Conservation (phyloP, 2,329 filamentous ascomycete species). For the Cercospora zeina region DNA sequence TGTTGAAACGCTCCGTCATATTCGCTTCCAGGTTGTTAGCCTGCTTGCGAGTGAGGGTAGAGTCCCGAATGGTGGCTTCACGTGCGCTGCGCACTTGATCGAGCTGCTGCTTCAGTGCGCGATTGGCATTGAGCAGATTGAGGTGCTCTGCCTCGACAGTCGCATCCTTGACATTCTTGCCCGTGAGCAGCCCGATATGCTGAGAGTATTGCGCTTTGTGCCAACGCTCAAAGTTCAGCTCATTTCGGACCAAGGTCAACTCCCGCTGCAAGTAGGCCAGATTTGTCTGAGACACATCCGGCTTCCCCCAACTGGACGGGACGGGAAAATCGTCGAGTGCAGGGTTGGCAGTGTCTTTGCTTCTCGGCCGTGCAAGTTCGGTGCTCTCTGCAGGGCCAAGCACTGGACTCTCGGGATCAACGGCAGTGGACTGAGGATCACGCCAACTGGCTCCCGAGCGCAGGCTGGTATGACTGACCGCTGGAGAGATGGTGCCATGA, state of each 20-base stretch:
- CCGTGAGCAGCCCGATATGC: slow-evolving; percentile 75
- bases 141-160: slow-evolving; percentile 80
- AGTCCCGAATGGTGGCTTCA: slow-evolving; percentile 39
- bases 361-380: slow-evolving; percentile 28
- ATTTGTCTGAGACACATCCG: slow-evolving; percentile 36
- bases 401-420: slow-evolving; percentile 61
- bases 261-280: slow-evolving; percentile 66
- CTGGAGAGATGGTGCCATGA: slow-evolving; percentile 36
- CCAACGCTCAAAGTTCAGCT: slow-evolving; percentile 80
- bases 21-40: slow-evolving; percentile 71
- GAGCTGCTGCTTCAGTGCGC: slow-evolving; percentile 69
- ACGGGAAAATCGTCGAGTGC: slow-evolving; percentile 34
- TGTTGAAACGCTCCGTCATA: slow-evolving; percentile 37
- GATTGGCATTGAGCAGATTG: slow-evolving; percentile 74
- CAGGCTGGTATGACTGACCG: slow-evolving; percentile 36
- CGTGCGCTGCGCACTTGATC: slow-evolving; percentile 40
- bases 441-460: slow-evolving; percentile 52
- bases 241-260: slow-evolving; percentile 73
- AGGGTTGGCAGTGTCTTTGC: slow-evolving; percentile 22
- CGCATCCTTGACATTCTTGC: slow-evolving; percentile 72
- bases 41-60: slow-evolving; percentile 56
- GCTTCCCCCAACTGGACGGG: slow-evolving; percentile 17
- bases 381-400: slow-evolving; percentile 49
- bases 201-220: slow-evolving; percentile 80
- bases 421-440: slow-evolving; percentile 55